Base-by-base conservation (phyloP, 129 eudicot genomes). In the Lactuca saligna region DNA sequence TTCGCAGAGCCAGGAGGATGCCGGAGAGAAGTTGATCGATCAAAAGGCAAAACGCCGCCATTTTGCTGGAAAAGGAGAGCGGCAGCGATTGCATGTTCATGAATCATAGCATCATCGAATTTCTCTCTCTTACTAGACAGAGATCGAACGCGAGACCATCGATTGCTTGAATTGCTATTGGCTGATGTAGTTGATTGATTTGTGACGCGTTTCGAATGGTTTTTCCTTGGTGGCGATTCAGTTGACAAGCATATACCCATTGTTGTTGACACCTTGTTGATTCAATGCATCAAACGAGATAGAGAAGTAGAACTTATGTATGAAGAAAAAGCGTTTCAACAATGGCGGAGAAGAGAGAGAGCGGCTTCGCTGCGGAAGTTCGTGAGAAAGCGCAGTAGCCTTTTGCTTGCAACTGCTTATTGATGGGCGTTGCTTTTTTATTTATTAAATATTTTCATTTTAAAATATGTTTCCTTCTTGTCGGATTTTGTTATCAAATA, bases 81-180 rank as follows among this genome's bases (percentile, higher is more conserved):
- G 25, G 95, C 95, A 10, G 95, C 91, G 17, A 85, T 57, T 49
- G 95, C 95, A 56, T 76, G 95, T 70, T 91, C 86, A 39, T 83
- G 87, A 73, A 91, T 80, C n/a, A 61, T 56, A 17, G 80, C 65
- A 57, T 86, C 92, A 4, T 76, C 85, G 37, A 74, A 71, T n/a
- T 87, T 85, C 6, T 84, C 81, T 59, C 68, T 76, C 61, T 78
- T 74, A 41, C 61, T 10, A 3, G 86, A 77, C 8, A 80, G 61
- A 60, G 95, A 84, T 57, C 95, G 80, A 71, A 74, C 71, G 37
- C 91, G 81, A 16, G 84, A 66, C 91, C 91, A 87, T 17, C 91
- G 76, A 33, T 54, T 82, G 81, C 86, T 73, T 59, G 83, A 73
- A 31, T 68, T 60, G 72, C 38, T 70, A 35, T 46, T 78, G 54